Evolutionary conservation across 257 asterid species (phyloP).

Genomic region (Ophiorrhiza pumila): DNA sequence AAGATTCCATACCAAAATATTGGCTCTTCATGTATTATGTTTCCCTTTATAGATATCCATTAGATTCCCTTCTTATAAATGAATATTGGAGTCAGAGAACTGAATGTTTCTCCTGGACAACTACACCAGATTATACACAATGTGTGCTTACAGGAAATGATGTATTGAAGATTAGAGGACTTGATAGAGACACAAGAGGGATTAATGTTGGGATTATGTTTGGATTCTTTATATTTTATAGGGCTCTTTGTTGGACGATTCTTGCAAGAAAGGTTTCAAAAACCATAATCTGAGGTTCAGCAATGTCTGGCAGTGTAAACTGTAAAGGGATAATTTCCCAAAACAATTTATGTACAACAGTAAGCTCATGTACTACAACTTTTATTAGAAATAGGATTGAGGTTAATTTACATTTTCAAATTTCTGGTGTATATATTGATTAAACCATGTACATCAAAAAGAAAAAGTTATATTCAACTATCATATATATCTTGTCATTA

Average conservation of each 20-base stretch:
- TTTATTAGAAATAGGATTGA: too few species aligned
- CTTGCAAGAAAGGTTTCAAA: conserved; percentile 65
- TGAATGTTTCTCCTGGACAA: conserved; percentile 51
- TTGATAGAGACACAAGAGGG: conserved; percentile 66
- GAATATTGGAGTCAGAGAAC: conserved; percentile 71
- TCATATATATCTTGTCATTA: too few species aligned
- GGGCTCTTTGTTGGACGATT: conserved; percentile 66
- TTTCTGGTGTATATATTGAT: too few species aligned
- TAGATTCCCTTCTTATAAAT: conserved; percentile 63
- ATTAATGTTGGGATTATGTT: conserved; percentile 73
- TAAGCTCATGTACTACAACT: too few species aligned
- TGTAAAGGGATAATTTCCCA: too few species aligned
- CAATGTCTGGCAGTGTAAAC: too few species aligned
- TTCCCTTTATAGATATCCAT: conserved; percentile 79
- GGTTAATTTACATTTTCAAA: too few species aligned
- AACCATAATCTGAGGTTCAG: conserved; percentile 54
- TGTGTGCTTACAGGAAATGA: conserved; percentile 74
- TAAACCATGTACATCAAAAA: too few species aligned
- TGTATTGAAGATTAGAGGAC: conserved; percentile 73
- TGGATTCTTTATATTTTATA: conserved; percentile 58
- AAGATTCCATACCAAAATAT: conserved; percentile 68
- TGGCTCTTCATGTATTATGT: conserved; percentile 90
- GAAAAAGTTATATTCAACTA: too few species aligned
- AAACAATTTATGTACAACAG: too few species aligned
- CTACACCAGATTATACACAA: conserved; percentile 17